phyloP scores from a whole-genome alignment of 2,329 filamentous ascomycete genomes.

The Domatiomyces globalis region DNA sequence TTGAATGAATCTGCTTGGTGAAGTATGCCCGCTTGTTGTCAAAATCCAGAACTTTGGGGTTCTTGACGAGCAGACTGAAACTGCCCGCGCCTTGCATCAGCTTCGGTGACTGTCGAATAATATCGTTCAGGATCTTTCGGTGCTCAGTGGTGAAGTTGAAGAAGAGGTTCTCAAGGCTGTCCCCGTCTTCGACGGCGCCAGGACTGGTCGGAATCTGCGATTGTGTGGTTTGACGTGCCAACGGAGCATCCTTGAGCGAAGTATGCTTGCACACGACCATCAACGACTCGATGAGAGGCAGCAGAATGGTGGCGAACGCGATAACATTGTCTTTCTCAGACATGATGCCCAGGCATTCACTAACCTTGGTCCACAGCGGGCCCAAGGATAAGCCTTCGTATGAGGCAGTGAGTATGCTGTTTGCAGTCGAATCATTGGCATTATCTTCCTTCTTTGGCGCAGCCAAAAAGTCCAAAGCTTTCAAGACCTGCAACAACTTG shows the following conservation, averaged over 20 bases:
- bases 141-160: conserved; percentile 97
- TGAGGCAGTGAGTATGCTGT: conserved; percentile 71
- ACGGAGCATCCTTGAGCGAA: conserved; percentile 53
- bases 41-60: conserved; percentile 96
- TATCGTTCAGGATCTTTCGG: conserved; percentile 91
- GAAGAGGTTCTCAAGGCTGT: conserved; percentile 69
- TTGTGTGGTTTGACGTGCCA: conserved; percentile 45
- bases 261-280: conserved; percentile 99
- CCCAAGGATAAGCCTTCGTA: conserved; percentile 87
- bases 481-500: conserved; percentile 81
- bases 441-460: conserved; percentile 55
- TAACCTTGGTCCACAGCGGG: conserved; percentile 81
- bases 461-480: conserved; percentile 89
- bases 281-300: conserved; percentile 86
- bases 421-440: conserved; percentile 44
- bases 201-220: conserved; percentile 61
- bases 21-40: conserved; percentile 99
- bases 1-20: conserved; percentile 75
- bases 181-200: conserved; percentile 5
- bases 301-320: conserved; percentile 87
- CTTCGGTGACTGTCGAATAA: conserved; percentile 91
- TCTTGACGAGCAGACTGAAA: conserved; percentile 90
- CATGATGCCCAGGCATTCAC: conserved; percentile 74
- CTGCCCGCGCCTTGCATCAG: conserved; percentile 78
- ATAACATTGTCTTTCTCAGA: conserved; percentile 88